phyloP scores from a whole-genome alignment of 176 grass and related monocot species.

The Triticum dicoccoides region DNA sequence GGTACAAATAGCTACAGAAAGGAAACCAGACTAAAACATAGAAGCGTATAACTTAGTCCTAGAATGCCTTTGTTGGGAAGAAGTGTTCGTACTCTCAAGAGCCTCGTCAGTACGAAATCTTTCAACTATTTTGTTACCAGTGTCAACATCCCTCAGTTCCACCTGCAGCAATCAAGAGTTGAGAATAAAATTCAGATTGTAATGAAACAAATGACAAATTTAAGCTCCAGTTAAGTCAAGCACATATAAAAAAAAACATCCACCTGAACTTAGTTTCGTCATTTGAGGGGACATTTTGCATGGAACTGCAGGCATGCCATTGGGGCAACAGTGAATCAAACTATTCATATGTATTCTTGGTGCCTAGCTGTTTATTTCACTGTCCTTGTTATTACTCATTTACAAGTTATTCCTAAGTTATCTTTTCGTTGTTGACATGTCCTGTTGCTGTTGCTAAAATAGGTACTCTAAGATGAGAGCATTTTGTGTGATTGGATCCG shows the following conservation, averaged over 20 bases:
- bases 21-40: not conserved
- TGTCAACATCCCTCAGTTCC: conserved; percentile 95
- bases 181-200: not conserved
- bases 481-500: not conserved
- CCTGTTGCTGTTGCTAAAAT: not conserved
- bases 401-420: not conserved
- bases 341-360: not conserved
- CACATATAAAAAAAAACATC: not conserved
- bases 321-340: not conserved
- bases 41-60: not conserved
- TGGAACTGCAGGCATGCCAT: not conserved
- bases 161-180: conserved; percentile 45
- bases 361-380: not conserved
- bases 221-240: not conserved
- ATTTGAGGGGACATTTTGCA: not conserved
- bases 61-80: not conserved
- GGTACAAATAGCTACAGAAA: not conserved
- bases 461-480: not conserved
- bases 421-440: not conserved
- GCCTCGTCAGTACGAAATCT: conserved; percentile 95
- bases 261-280: not conserved
- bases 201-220: not conserved
- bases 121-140: conserved; percentile 87
- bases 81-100: conserved; percentile 67
- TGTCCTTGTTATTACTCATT: not conserved